A percentile compares a stretch with the other conserved stretches of the same genome.
Evolutionary conservation across 2,329 filamentous ascomycete genomes (phyloP).

Genomic region (Geoglossum cookeanum): DNA sequence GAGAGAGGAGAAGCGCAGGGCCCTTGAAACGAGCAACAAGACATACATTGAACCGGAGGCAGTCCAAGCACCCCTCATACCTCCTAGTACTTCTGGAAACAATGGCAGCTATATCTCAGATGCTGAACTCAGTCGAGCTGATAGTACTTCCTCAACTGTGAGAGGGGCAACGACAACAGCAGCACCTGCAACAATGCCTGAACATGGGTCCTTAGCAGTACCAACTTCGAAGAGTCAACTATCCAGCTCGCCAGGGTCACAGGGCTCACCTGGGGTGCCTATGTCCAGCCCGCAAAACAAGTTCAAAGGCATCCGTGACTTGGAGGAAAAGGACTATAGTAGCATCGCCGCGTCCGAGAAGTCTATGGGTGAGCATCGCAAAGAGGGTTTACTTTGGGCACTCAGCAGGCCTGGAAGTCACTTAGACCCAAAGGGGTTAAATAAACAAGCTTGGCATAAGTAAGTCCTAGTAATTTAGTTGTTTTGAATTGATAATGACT

Average conservation of each 20-base stretch:
- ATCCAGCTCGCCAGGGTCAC: not conserved
- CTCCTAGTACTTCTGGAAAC: not conserved
- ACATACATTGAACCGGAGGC: conserved; percentile 52
- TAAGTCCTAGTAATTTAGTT: conserved; percentile 28
- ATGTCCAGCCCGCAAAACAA: conserved; percentile 24
- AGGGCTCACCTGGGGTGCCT: not conserved
- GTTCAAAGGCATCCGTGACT: conserved; percentile 82
- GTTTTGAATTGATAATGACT: not conserved
- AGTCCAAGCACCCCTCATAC: conserved; percentile 19
- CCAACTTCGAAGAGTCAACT: not conserved
- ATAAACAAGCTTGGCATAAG: conserved; percentile 99
- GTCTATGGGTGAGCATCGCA: conserved; percentile 47
- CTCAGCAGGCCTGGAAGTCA: conserved; percentile 83
- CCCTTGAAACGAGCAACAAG: conserved; percentile 72
- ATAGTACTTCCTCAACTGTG: conserved; percentile 4
- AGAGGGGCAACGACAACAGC: not conserved
- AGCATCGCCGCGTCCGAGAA: conserved; percentile 34
- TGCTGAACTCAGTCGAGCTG: conserved; percentile 3
- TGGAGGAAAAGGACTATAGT: conserved; percentile 62
- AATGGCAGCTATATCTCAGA: conserved; percentile 2
- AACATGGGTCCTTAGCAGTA: conserved; percentile 6
- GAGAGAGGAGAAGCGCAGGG: conserved; percentile 79
- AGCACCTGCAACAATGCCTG: conserved; percentile 11
- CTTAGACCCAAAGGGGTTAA: conserved; percentile 83
- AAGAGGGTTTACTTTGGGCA: conserved; percentile 90